These are phyloP conservation scores for Apiospora sp. DNA, from an alignment of 2,329 filamentous ascomycete genomes.

Conservation along the genomic window DNA sequence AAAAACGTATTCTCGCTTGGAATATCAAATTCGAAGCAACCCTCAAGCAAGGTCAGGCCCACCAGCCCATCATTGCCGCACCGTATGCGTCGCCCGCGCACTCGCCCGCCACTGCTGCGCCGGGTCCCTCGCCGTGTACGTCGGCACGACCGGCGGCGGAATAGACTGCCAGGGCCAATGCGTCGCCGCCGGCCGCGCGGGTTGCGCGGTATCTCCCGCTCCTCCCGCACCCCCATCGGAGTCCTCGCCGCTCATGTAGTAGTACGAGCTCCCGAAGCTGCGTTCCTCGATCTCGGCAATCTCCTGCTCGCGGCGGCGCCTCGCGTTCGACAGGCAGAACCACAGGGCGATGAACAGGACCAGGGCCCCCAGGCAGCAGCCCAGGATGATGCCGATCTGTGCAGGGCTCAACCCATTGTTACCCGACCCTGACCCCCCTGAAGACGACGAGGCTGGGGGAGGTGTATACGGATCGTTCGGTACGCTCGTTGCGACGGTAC, in stretches of 20 bases:
- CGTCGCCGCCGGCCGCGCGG: too few relatives aligned
- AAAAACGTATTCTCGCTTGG: not conserved
- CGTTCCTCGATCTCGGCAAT: conserved; percentile 28
- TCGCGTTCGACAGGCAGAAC: conserved; percentile 32
- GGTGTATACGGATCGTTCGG: not conserved
- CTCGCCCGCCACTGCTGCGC: conserved; percentile 28
- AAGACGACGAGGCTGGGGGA: conserved; percentile 26
- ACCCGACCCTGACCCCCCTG: conserved; percentile 33
- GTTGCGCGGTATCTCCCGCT: too few relatives aligned
- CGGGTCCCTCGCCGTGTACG: conserved; percentile 30
- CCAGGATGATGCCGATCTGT: conserved; percentile 41
- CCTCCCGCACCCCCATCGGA: not conserved
- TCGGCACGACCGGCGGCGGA: conserved; percentile 35
- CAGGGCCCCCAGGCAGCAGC: conserved; percentile 36
- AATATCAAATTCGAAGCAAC: not conserved
- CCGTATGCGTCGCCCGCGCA: not conserved
- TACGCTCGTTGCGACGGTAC: conserved; percentile 22
- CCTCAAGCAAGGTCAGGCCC: not conserved
- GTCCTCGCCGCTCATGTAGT: not conserved
- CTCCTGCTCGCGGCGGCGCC: conserved; percentile 29
- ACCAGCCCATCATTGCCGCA: not conserved
- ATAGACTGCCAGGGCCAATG: conserved; percentile 34
- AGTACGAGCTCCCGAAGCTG: conserved; percentile 20
- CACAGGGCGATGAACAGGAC: conserved; percentile 36
- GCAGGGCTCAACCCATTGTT: conserved; percentile 24